A percentile compares a stretch with the other conserved stretches of the same genome.
Conservation (phyloP, 352 stramenopile species). For the Phytophthora cryptogea region DNA sequence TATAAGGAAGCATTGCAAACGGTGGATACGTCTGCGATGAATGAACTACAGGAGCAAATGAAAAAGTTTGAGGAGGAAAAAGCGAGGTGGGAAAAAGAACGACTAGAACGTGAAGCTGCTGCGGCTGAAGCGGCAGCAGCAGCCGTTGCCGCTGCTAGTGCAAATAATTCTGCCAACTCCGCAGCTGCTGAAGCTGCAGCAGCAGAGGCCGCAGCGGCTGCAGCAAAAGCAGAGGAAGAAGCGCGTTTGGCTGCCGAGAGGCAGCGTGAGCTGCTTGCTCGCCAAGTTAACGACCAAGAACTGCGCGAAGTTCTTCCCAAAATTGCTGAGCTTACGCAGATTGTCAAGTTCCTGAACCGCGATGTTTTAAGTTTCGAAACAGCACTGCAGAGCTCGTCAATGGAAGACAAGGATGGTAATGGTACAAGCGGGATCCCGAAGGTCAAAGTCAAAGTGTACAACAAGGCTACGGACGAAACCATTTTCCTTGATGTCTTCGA, state of each 20-base stretch:
- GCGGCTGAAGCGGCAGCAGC: conserved; percentile 27
- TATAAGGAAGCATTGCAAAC: conserved; percentile 87
- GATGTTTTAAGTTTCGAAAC: conserved; percentile 93
- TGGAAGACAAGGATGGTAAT: conserved; percentile 42
- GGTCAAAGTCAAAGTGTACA: conserved; percentile 92
- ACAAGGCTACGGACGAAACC: conserved; percentile 86
- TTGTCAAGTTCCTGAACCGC: conserved; percentile 90
- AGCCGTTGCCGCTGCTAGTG: conserved; percentile 36
- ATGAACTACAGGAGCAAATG: conserved; percentile 91
- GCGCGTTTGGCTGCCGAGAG: conserved; percentile 39
- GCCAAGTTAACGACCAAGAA: conserved; percentile 90
- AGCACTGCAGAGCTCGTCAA: conserved; percentile 77
- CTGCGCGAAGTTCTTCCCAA: conserved; percentile 93
- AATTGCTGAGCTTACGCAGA: conserved; percentile 92
- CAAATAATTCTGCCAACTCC: conserved; percentile 19
- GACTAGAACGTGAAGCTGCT: conserved; percentile 50
- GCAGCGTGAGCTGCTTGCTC: conserved; percentile 68
- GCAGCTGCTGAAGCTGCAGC: conserved; percentile 30
- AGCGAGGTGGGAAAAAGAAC: conserved; percentile 87
- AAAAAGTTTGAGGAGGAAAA: conserved; percentile 90
- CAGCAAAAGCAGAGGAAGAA: conserved; percentile 45
- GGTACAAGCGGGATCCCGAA: conserved; percentile 63
- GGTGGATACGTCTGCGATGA: conserved; percentile 68
- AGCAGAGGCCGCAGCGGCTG: conserved; percentile 40
- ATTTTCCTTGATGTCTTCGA: conserved; percentile 95